These are phyloP conservation scores for Jacaranda mimosifolia DNA, from an alignment of 257 asterid genomes.

Conservation along the genomic window DNA sequence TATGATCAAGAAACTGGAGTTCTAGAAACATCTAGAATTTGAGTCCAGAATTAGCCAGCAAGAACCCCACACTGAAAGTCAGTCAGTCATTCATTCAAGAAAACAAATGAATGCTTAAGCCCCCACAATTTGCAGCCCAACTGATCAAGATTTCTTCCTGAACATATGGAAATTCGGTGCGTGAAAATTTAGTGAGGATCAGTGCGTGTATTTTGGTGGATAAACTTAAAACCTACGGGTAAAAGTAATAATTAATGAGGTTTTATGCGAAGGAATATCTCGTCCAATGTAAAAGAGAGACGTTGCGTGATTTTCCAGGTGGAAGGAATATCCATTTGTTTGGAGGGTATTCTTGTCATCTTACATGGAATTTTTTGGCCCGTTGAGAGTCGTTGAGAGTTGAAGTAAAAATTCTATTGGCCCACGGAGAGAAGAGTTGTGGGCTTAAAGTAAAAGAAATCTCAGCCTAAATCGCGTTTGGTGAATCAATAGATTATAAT, in stretches of 20 bases:
- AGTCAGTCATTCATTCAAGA: background rate
- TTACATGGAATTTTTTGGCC: background rate
- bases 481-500: too few relatives aligned
- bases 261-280: constrained; percentile 4
- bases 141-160: constrained; percentile 11
- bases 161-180: background rate
- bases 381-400: background rate
- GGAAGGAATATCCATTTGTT: background rate
- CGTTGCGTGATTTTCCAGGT: constrained; percentile 15
- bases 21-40: background rate
- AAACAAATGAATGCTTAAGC: background rate
- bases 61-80: constrained; percentile 8
- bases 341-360: constrained; percentile 32
- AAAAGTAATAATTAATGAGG: background rate
- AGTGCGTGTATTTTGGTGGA: constrained; percentile 22
- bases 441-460: background rate
- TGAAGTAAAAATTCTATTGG: background rate
- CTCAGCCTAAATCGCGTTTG: background rate
- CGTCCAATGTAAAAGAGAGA: background rate
- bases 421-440: background rate
- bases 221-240: background rate
- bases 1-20: constrained; percentile 19
- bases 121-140: background rate
- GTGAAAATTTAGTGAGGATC: background rate
- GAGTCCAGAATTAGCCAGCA: constrained; percentile 13